Base-by-base conservation (phyloP, 257 asterid genomes). In the Thymus quinquecostatus region DNA sequence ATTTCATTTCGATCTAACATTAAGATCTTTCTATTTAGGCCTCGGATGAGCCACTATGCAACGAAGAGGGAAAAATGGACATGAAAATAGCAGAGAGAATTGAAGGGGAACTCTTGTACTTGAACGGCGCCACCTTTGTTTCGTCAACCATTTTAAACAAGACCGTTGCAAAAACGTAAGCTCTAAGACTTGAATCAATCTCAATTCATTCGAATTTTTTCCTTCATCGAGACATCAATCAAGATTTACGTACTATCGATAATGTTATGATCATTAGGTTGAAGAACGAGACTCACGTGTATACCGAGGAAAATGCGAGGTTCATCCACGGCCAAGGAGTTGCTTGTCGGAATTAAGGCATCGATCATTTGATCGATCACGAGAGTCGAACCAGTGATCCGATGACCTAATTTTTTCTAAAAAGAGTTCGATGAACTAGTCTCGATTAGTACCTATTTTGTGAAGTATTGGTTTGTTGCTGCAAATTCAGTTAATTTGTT, bases 251-350 rank as follows among this genome's bases (percentile, higher is more conserved):
- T 21, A 21, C 21, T 21, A 21, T 21, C 0, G 21, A 21, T 21
- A 21, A 21, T 21, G 21, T 38, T 38, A 4, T 47, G 6, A 21
- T 51, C 33, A 48, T 51, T 84, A 92, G 98, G 76, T 73, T 93
- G 87, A 89, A 86, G 83, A 89, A 86, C 65, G 98, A 93, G 83
- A 91, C 75, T 65, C 97, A 93, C 62, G 96, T 91, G 12, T 91
- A 93, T 81, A 78, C 96, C 1, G 96, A 93, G 87, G 90, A 91
- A 14, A 88, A 81, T 54, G 98, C 98, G 33, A 89, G 94, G 91
- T 93, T 93, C 79, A 89, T 93, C 77, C 92, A 88, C 41, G 98
- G 97, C 1, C 97, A 89, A 64, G 96, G 98, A 1, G 82, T 90
- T 10, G 95, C 89, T 5, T 82, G 76, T 59, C 79, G 86, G 69